Base-by-base conservation (phyloP, 495 filamentous ascomycete species). In the Letharia columbiana region DNA sequence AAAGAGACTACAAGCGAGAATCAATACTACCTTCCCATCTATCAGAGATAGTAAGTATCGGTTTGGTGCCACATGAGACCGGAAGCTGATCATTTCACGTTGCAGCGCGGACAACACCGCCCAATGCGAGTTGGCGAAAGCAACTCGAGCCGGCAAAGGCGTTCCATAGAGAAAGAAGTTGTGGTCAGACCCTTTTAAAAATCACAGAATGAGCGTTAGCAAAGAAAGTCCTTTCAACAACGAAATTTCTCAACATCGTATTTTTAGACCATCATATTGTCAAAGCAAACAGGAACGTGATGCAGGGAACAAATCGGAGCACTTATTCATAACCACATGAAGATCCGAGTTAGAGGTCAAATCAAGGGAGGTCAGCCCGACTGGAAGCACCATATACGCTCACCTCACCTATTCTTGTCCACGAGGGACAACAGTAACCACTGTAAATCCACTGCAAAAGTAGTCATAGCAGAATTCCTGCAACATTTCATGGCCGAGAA, bases 91-190 rank as follows among this genome's bases (percentile, higher is more conserved):
- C 37, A 57, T 35, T 23, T 40, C 9, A 39, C 28, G 12, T 28
- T 39, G 23, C 47, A 69, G 68, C 80, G 87, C 86, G 18, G 86
- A 90, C 60, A 81, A 90, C 74, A 83, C 78, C n/a, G 87, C 87
- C 56, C 82, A 39, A 39, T 1, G 37, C 8, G 84, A 89, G 73
- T 74, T 89, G 63, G 87, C 82, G 28, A 85, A 89, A 77, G 87
- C 87, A 39, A 89, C 83, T 15, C 78, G 86, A 71, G 4, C 4
- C 4, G 8, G 37, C 37, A 39, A 39, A 39, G 37, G 37, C 37
- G 37, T 39, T 8, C 37, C 37, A 39, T 39, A 8, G 8, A 39
- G 8, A 4, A 39, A 39, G 37, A 39, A 4, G 4, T 39, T 39
- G 8, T 4, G 37, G 37, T 39, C 37, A 39, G 37, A 39, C 4